A percentile compares a stretch with the other conserved stretches of the same genome.
Evolutionary conservation across 148 eudicot genomes (phyloP).

Genomic region (Camellia sinensis): DNA sequence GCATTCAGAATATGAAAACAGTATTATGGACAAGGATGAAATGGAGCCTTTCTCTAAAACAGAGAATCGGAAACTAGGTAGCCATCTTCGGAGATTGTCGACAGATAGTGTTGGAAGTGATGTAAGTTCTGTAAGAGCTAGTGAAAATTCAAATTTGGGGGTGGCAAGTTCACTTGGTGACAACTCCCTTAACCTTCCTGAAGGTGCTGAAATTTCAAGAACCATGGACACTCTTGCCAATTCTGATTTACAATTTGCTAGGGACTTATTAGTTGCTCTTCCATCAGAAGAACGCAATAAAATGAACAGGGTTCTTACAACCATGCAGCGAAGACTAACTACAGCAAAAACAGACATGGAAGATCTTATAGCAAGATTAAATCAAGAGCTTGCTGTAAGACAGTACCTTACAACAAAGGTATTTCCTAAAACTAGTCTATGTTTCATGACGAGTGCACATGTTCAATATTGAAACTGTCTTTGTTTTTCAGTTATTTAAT

Average conservation of each 20-base stretch:
- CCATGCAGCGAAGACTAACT: constrained; percentile 63
- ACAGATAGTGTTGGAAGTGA: constrained; percentile 61
- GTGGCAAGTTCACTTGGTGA: constrained; percentile 33
- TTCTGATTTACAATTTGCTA: constrained; percentile 41
- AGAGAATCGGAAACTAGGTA: constrained; percentile 29
- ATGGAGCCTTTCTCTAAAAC: constrained; percentile 32
- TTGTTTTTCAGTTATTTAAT: neutral
- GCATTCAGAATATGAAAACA: constrained; percentile 20
- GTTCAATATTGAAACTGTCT: neutral
- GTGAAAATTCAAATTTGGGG: constrained; percentile 42
- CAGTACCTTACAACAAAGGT: constrained; percentile 90
- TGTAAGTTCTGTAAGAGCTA: constrained; percentile 33
- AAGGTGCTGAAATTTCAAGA: constrained; percentile 36
- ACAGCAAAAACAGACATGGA: constrained; percentile 91
- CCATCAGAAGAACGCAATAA: constrained; percentile 69
- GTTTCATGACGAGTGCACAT: neutral
- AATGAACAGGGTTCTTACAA: constrained; percentile 62
- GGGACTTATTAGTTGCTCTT: constrained; percentile 53
- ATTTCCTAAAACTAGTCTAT: constrained; percentile 10
- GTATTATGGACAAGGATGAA: constrained; percentile 18
- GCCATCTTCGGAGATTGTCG: constrained; percentile 40
- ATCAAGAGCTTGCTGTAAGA: constrained; percentile 84
- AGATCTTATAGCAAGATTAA: constrained; percentile 77
- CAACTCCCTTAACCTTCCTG: constrained; percentile 34
- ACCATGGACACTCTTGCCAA: constrained; percentile 25